Evolutionary conservation across 1,139 yeast species (phyloP), one percentile per base, ranked within the genome.

Genomic region (Suhomyces bokatorum): DNA sequence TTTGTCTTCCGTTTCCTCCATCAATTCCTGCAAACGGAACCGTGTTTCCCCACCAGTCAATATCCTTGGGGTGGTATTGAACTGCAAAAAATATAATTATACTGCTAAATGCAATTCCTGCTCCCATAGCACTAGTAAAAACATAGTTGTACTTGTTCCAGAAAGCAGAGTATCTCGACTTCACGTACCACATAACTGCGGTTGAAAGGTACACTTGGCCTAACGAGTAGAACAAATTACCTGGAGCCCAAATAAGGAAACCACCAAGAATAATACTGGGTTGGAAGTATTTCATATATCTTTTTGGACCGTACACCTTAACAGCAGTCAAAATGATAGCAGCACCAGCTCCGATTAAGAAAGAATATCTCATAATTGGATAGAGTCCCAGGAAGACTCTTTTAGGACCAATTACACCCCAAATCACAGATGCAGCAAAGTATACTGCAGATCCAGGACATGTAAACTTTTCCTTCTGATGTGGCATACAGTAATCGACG

Each of bases 381-480:
- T 67, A 66, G 10, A 66, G 48, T 0, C 68, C 69, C 20, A 62
- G 48, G 48, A 67, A 67, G 0, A 66, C 69, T 44, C 60, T 65
- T 26, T 64, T 59, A 0, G 71, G 71, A 0, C 74, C 73, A 45
- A 68, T 64, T 29, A 64, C 72, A 14, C 74, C 73, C 60, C 67
- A 69, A 44, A 65, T 60, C 20, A 69, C 57, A 41, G 69, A 63
- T 2, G 72, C 58, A 40, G 58, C 60, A 47, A 63, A 69, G 46
- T 57, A 68, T 0, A 69, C 64, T 20, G 57, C 62, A 6, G 69
- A 64, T 7, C 63, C 63, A 4, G 73, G 73, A 48, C 74, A 69
- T 13, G 62, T 54, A 32, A 69, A 56, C 46, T 60, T 64, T 33
- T 66, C 62, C 34, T 53, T 51, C 42, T 68, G 69, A 36, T 51